Base-by-base conservation (phyloP, 768 basidiomycete genomes). In the Epithele typhae region DNA sequence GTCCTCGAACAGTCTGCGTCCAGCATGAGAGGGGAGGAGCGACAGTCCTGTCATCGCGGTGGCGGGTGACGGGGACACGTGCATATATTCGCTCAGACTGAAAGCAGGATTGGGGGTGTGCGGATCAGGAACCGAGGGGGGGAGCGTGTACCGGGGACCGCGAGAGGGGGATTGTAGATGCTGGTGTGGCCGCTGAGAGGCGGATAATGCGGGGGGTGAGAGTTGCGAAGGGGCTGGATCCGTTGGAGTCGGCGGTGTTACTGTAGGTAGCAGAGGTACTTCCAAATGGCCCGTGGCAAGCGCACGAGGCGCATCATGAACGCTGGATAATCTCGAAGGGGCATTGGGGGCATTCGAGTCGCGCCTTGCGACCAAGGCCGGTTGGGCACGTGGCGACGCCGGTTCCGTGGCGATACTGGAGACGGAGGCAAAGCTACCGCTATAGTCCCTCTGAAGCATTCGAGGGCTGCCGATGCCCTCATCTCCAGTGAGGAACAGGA, bases 11-110 rank as follows among this genome's bases (percentile, higher is more conserved):
- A 87, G 64, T 61, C 77, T 80, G 42, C 84, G 63, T 27, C 83
- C 84, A 34, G 84, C 70, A 52, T 85, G 82, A 14, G 79, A 75
- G 37, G 81, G 71, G 37, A 83, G 65, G 48, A 78, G 78, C 34
- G 73, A 70, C 61, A 35, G 43, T 61, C 54, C 38, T 50, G 49
- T 37, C 24, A 60, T 46, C 12, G 64, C 67, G 14, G 72, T 63
- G 11, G 73, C 68, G 5, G 82, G 80, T 3, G 82, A 81, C 12
- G 83, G 83, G 21, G 84, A 86, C 30, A 81, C 81, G 54, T 87
- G 80, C 59, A 87, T 78, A 60, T 79, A 88, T 47, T 87, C 85
- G 53, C 75, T 76, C 48, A 85, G 69, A 61, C 85, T 82, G 65
- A 87, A 85, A 25, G 45, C 47, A n/a, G 40, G 64, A 32, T 54